Base-by-base conservation (phyloP, 352 stramenopile species). In the Globisporangium sylvaticum region DNA sequence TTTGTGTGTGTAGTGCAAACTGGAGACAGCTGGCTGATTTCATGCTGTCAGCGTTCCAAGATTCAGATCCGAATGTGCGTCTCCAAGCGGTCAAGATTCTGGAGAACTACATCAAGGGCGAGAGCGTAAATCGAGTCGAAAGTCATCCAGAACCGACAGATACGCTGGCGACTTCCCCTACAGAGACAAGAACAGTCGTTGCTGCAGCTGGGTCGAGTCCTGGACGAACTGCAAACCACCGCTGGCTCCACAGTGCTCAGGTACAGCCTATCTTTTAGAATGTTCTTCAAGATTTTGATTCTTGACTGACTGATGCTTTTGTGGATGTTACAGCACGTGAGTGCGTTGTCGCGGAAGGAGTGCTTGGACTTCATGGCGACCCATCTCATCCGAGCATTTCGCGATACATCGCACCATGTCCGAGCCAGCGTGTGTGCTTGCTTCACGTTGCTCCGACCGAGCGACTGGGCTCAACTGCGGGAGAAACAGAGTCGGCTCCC, bases 1-100 rank as follows among this genome's bases (percentile, higher is more conserved):
- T 0, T 25, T 65, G 37, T 50, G 8, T 27, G 20, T 15, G 3
- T 22, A 83, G 83, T 63, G 65, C 68, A 1, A 83, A 88, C 25
- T 96, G 88, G 88, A 78, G 77, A 44, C 72, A 71, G 4, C 64
- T 96, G 29, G 69, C 82, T 0, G 82, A 88, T 4, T 96, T 96
- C 67, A 87, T 96, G 81, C 62, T 96, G 15, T 78, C 74, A 22
- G 83, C 86, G 4, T 96, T 94, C 60, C 86, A 92, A 77, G 88
- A 96, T 37, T 75, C 89, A 65, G 88, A 96, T 55, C 83, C 87
- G 2, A 94, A 94, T 62, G 84, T 96, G 50, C 88, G 88, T 0
- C 74, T 96, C 0, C 88, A 96, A 81, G 88, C 88, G 1, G 81
- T 96, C 4, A 96, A 96, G 62, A 92, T 96, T 53, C 48, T 96